phyloP scores from a whole-genome alignment of 345 rosid genomes.

The Eucalyptus polybractea region DNA sequence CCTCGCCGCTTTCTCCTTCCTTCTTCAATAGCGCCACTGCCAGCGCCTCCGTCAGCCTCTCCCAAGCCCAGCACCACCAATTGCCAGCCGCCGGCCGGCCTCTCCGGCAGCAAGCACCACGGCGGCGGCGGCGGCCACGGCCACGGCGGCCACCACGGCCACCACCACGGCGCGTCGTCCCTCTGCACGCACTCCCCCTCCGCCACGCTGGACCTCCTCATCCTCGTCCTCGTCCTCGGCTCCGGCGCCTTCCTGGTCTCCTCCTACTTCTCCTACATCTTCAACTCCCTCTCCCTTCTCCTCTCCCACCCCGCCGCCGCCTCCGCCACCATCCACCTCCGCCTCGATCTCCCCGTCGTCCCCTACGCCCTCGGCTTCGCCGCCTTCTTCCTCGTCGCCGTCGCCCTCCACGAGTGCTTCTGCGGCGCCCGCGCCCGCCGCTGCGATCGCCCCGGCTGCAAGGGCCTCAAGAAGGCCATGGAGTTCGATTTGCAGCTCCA shows the following conservation, averaged over 20 bases:
- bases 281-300: constrained; percentile 65
- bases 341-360: constrained; percentile 9
- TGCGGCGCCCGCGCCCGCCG: constrained; percentile 74
- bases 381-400: constrained; percentile 24
- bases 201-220: constrained; percentile 64
- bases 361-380: constrained; percentile 53
- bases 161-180: neutral
- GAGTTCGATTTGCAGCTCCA: constrained; percentile 94
- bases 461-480: constrained; percentile 78
- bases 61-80: neutral
- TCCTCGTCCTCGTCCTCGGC: constrained; percentile 75
- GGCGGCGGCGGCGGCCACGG: neutral
- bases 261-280: constrained; percentile 79
- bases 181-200: constrained; percentile 5
- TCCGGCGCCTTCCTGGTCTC: constrained; percentile 68
- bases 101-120: neutral
- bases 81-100: neutral
- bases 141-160: neutral
- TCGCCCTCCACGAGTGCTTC: constrained; percentile 37
- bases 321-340: constrained; percentile 7
- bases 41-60: neutral
- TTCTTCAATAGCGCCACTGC: neutral
- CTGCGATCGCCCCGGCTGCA: constrained; percentile 60
- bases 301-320: constrained; percentile 34
- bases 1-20: neutral